Evolutionary conservation across 208 protist genomes (phyloP), one percentile per base, ranked within the genome.

Genomic region (Crithidia expoeki): DNA sequence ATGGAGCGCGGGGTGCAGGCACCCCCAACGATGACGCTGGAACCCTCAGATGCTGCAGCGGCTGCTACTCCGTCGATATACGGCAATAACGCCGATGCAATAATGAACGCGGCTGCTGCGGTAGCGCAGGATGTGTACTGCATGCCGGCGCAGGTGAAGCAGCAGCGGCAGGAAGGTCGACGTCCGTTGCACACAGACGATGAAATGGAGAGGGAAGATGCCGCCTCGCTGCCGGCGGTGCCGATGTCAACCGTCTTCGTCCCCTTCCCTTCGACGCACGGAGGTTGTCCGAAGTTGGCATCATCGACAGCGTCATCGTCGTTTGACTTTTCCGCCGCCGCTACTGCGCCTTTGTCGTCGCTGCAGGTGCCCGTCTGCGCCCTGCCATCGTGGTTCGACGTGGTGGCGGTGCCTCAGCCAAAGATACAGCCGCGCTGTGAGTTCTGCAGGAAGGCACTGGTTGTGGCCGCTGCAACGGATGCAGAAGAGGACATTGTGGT

Each of bases 1-100:
- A 64, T 64, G 58, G 58, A 64, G 58, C 58, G 58, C 10, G 58
- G 58, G 17, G 58, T 64, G 25, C 58, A 64, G 58, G 42, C 58
- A 6, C 57, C 44, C 14, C 36, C 12, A 12, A 14, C 12, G 36
- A 40, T 12, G 12, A 40, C 12, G 9, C n/a, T n/a, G n/a, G n/a
- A n/a, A n/a, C 5, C 36, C 36, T 14, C 36, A 12, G 12, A 5
- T 5, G 12, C 36, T 40, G 36, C 55, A 4, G 55, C 55, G 3
- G 55, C 55, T 6, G 55, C 27, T 9, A 10, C 51, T 23, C 14
- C 30, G 21, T 4, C 21, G 23, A 23, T 32, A 2, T 12, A 6
- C 28, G 51, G 14, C 28, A 30, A 57, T 0, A 30, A 57, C 28
- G 51, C 2, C 27, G n/a, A 44, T 14, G 55, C n/a, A 34, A 34